A percentile compares a stretch with the other conserved stretches of the same genome.
Evolutionary conservation across 2,329 filamentous ascomycete species (phyloP).

Genomic region (Thelonectria blattea): DNA sequence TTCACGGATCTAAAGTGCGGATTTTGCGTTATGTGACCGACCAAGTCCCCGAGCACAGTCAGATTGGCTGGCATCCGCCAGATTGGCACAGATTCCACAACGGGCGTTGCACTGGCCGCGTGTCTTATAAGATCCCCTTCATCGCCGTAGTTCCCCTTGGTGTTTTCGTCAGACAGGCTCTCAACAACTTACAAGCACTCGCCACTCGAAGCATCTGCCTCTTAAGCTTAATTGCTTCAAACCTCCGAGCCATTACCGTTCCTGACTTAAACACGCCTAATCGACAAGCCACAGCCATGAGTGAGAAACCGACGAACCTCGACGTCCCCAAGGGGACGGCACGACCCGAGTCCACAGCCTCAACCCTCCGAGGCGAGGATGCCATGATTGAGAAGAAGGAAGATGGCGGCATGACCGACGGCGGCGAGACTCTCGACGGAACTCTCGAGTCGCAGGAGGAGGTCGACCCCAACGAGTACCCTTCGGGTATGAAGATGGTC

Average conservation of each 20-base stretch:
- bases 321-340: constrained; percentile 32
- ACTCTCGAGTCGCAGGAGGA: constrained; percentile 23
- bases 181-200: constrained; percentile 11
- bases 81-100: not conserved
- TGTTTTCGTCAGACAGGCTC: constrained; percentile 12
- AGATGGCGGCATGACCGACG: constrained; percentile 32
- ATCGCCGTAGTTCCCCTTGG: constrained; percentile 12
- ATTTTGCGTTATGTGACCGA: constrained; percentile 28
- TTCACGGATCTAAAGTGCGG: constrained; percentile 22
- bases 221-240: constrained; percentile 25
- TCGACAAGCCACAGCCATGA: constrained; percentile 21
- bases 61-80: constrained; percentile 11
- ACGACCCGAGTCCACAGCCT: constrained; percentile 38
- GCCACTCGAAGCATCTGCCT: not conserved
- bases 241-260: not conserved
- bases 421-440: constrained; percentile 26
- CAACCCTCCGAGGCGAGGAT: constrained; percentile 41
- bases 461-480: constrained; percentile 45
- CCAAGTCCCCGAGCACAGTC: constrained; percentile 29
- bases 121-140: constrained; percentile 30
- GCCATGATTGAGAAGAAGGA: constrained; percentile 34
- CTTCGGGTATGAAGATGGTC: constrained; percentile 45
- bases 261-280: not conserved
- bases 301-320: constrained; percentile 25
- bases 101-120: not conserved